Evolutionary conservation across 306 rosid genomes (phyloP).

Genomic region (Cucurbita maxima): DNA sequence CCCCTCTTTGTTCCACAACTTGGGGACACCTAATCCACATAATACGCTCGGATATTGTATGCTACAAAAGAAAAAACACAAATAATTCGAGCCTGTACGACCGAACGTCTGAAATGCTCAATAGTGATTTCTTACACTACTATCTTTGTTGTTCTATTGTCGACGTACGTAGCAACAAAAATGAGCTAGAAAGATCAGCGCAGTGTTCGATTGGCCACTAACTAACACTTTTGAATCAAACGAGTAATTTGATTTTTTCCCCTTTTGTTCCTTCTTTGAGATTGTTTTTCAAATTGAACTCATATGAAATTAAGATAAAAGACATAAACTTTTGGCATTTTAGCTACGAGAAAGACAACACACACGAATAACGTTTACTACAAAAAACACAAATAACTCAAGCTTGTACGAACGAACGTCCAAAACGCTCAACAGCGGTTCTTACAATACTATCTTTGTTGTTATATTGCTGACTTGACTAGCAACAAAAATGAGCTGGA

Average conservation of each 20-base stretch:
- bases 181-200: no score
- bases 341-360: slow-evolving; percentile 17
- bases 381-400: not conserved
- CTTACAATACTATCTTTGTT: not conserved
- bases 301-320: not conserved
- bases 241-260: not conserved
- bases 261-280: not conserved
- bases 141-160: not conserved
- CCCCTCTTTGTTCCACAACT: not conserved
- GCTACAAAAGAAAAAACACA: not conserved
- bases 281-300: not conserved
- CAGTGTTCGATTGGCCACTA: not conserved
- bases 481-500: not conserved
- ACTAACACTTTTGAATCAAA: no score
- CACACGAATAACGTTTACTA: no score
- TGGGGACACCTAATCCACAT: not conserved
- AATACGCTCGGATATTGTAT: not conserved
- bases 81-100: not conserved
- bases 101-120: not conserved
- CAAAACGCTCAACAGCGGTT: not conserved
- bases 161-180: not conserved
- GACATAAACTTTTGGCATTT: slow-evolving; percentile 12
- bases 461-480: no score
- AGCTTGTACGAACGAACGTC: not conserved
- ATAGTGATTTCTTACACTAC: no score